Base-by-base conservation (phyloP, 148 eudicot species). In the Bassia scoparia region DNA sequence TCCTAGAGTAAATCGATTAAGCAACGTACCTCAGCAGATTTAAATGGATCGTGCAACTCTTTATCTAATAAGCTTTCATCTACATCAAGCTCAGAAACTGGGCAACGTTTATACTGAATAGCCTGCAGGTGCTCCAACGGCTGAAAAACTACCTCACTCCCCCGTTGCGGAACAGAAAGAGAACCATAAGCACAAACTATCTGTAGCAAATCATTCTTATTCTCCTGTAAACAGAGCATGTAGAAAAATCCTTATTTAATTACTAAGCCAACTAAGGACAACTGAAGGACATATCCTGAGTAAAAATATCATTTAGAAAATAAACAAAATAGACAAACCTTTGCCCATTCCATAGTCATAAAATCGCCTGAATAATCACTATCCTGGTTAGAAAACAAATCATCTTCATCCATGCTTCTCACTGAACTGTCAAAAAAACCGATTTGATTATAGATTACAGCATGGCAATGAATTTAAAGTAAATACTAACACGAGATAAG, bases 81-180 rank as follows among this genome's bases (percentile, higher is more conserved):
- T 70, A 83, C 24, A 67, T 77, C 86, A 73, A 95, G 93, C 76
- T 84, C 83, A 78, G 90, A 84, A 50, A 83, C 79, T 26, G 89
- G 81, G 69, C 84, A 84, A 62, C 99, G 87, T 76, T 67, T 81
- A 72, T 87, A 95, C 62, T 72, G 85, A 76, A 92, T 84, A 63
- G 90, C 84, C 71, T 95, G 92, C 71, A 95, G 79, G 82, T 95
- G 99, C 81, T 95, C 97, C 59, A 90, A 90, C 59, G 99, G 97
- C 77, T 87, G 89, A 76, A 92, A 95, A 76, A 82, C 76, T 62
- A 95, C 75, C 78, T 90, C 84, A 77, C 84, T 76, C 68, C 97
- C 99, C 37, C 89, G 80, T 79, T 60, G 56, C 54, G 99, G 97
- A 83, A 95, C 72, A 71, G 80, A 82, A 73, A 86, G 58, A 78